Conservation (phyloP, 2,329 filamentous ascomycete genomes). For the Aspergillus pseudotamarii region DNA sequence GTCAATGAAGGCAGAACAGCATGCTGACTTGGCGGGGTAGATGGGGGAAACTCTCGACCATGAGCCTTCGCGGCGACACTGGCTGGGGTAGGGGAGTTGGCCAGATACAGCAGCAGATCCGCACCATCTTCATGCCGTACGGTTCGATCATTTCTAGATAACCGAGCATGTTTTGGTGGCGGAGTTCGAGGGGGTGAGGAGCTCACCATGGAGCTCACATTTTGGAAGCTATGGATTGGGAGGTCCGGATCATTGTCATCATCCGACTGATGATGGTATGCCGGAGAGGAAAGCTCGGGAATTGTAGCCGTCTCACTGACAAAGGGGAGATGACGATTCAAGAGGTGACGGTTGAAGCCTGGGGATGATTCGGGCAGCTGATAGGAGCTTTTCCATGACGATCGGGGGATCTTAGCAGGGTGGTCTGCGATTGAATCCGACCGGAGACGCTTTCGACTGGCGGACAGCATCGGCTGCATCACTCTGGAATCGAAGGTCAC, state of each 20-base stretch:
- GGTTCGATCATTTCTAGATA: conserved; percentile 54
- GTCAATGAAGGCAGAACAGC: conserved; percentile 54
- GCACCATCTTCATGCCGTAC: conserved; percentile 76
- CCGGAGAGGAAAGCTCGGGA: conserved; percentile 62
- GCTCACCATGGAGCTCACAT: conserved; percentile 56
- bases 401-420: conserved; percentile 61
- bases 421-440: conserved; percentile 60
- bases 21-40: conserved; percentile 73
- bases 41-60: conserved; percentile 62
- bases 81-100: conserved; percentile 86
- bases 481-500: conserved; percentile 47
- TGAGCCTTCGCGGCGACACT: conserved; percentile 54
- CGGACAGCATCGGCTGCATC: conserved; percentile 50
- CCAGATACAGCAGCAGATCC: conserved; percentile 79
- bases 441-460: conserved; percentile 70
- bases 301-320: conserved; percentile 72
- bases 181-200: conserved; percentile 87
- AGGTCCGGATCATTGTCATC: conserved; percentile 85
- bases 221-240: conserved; percentile 55
- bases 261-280: conserved; percentile 48
- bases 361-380: conserved; percentile 85
- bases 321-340: conserved; percentile 79
- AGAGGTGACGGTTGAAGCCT: conserved; percentile 73
- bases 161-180: conserved; percentile 60
- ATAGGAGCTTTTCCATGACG: conserved; percentile 75